phyloP scores from a whole-genome alignment of 2,329 filamentous ascomycete genomes.

The Cercospora sesami region DNA sequence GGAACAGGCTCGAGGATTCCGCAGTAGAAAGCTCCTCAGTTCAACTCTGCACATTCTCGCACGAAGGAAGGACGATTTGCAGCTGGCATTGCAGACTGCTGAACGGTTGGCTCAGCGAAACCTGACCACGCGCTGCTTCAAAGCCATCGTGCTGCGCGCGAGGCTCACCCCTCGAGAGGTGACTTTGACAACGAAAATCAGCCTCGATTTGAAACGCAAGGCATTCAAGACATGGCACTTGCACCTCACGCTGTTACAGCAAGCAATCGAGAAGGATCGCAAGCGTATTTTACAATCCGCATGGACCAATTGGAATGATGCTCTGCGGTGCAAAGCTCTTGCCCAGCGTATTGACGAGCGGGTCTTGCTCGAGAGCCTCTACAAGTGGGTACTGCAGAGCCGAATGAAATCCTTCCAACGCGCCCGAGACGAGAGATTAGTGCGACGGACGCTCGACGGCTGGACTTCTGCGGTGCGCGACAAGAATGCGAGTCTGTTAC shows the following conservation, averaged over 20 bases:
- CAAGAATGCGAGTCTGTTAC: constrained; percentile 20
- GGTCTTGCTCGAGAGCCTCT: constrained; percentile 56
- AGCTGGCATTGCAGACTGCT: constrained; percentile 9
- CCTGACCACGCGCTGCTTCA: constrained; percentile 31
- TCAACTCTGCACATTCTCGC: neutral
- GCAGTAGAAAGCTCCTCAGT: neutral
- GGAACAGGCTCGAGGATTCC: constrained; percentile 20
- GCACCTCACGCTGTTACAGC: constrained; percentile 39
- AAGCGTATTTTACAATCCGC: constrained; percentile 57
- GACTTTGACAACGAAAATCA: constrained; percentile 48
- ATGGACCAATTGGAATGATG: constrained; percentile 64
- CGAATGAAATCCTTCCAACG: constrained; percentile 45
- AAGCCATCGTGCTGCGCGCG: constrained; percentile 41
- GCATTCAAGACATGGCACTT: constrained; percentile 54
- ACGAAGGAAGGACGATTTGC: neutral
- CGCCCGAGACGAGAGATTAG: constrained; percentile 34
- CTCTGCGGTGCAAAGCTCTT: constrained; percentile 56
- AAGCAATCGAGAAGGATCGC: constrained; percentile 53
- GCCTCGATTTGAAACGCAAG: constrained; percentile 48
- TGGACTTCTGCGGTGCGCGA: constrained; percentile 24
- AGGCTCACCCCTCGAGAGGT: constrained; percentile 46
- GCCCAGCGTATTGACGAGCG: constrained; percentile 57
- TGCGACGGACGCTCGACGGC: constrained; percentile 23
- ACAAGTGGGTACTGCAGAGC: constrained; percentile 61
- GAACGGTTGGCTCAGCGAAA: constrained; percentile 11